Evolutionary conservation across 1,284 basidiomycete genomes (phyloP).

Genomic region (Cystodermella granulosa): DNA sequence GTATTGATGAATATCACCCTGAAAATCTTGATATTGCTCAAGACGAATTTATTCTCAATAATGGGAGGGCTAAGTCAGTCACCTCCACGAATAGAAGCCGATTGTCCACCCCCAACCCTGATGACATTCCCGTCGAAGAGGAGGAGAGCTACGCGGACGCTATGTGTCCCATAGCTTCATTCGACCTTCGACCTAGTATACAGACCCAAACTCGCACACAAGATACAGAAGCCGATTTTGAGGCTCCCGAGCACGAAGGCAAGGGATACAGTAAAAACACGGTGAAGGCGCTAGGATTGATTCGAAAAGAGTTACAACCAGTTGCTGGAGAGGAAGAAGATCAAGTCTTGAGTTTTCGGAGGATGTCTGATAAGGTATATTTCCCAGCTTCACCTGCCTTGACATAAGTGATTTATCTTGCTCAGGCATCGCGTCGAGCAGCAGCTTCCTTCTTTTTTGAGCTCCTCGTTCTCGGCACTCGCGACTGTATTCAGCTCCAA

Average conservation of each 20-base stretch:
- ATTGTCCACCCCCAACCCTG: conserved; percentile 63
- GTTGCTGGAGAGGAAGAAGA: conserved; percentile 46
- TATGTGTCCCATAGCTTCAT: conserved; percentile 74
- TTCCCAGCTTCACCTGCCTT: conserved; percentile 6
- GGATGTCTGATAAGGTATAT: conserved; percentile 68
- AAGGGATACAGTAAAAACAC: conserved; percentile 88
- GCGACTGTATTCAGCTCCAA: conserved; percentile 79
- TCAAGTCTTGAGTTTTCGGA: conserved; percentile 66
- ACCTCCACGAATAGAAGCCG: conserved; percentile 57
- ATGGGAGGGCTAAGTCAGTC: conserved; percentile 39
- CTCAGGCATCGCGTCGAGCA: conserved; percentile 80
- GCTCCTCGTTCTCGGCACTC: conserved; percentile 86
- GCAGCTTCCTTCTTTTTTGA: conserved; percentile 98
- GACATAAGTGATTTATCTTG: conserved; percentile 5
- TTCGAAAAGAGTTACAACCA: conserved; percentile 72
- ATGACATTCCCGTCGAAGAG: conserved; percentile 49
- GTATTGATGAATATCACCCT: conserved; percentile 64
- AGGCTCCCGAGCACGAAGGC: conserved; percentile 48
- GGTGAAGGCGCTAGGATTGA: conserved; percentile 78
- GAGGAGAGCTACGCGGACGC: conserved; percentile 62
- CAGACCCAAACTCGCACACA: conserved; percentile 42
- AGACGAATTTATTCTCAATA: conserved; percentile 30
- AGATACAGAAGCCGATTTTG: conserved; percentile 39
- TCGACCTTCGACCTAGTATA: conserved; percentile 63
- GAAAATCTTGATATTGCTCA: conserved; percentile 55